Evolutionary conservation across 169 alveolate species (phyloP).

Genomic region (Cystoisospora suis): DNA sequence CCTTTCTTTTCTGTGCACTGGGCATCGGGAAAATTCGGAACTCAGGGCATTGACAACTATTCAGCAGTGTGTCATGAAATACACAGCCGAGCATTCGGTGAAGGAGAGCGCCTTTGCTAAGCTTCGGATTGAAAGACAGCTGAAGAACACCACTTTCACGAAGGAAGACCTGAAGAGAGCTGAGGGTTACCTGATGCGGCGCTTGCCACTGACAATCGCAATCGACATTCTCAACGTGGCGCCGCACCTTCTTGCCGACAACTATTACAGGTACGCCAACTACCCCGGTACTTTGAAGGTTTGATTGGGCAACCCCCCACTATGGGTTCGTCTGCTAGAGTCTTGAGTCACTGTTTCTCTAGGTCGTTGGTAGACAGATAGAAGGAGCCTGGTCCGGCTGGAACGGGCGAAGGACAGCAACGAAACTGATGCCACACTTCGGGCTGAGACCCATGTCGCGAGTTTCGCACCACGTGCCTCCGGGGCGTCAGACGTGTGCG

Average conservation of each 20-base stretch:
- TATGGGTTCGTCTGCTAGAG: no score
- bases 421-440: no score
- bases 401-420: no score
- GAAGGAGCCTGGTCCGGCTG: no score
- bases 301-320: no score
- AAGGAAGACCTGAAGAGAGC: neutral
- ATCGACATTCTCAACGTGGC: neutral
- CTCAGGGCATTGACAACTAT: neutral
- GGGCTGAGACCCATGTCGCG: no score
- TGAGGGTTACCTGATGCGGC: neutral
- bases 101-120: neutral
- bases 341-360: no score
- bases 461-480: no score
- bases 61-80: conserved; percentile 1
- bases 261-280: neutral
- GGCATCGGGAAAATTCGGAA: neutral
- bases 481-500: no score
- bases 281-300: no score
- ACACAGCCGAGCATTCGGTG: neutral
- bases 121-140: neutral
- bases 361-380: no score
- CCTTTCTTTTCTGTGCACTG: neutral
- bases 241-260: neutral
- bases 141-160: neutral
- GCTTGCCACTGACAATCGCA: neutral